Evolutionary conservation across 257 asterid genomes (phyloP), one percentile per base, ranked within the genome.

Genomic region (Scutellaria minor): DNA sequence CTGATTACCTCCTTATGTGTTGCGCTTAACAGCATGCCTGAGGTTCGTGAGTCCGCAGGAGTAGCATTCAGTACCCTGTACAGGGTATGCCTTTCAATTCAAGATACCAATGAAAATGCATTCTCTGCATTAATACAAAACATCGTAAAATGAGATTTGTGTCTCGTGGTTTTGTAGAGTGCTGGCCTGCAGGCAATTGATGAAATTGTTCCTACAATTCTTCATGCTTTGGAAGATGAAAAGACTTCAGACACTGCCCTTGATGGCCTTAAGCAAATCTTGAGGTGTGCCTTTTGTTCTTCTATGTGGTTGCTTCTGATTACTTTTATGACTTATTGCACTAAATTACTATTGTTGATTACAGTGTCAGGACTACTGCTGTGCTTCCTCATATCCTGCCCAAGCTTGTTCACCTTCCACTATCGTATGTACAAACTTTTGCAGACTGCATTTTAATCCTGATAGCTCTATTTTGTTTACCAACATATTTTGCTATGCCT

Each of bases 151-250:
- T 61, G 57, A 9, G 75, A 73, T 60, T 58, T 44, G 15, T 31
- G 58, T 72, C 39, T 37, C 46, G 61, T 69, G 59, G 74, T 72
- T 41, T 57, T 64, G 78, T 78, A 95, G 99, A 95, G 90, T 84
- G 99, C 99, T 87, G 99, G 99, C 60, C 41, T 95, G 90, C 99
- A 92, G 89, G 99, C 99, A 70, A 90, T 95, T 67, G 99, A 95
- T 83, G 99, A 95, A 87, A 95, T 95, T 78, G 97, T 95, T 62
- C 99, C 99, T 14, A 92, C 98, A 60, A 92, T 95, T 64, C 88
- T 95, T 72, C 98, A 87, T 82, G 98, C 98, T 75, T 69, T 95
- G 79, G 99, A 95, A 87, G 96, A 95, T 78, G 91, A 88, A 61
- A 75, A 84, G 82, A 86, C 86, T 69, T 88, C 99, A 77, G 97